Evolutionary conservation across 768 basidiomycete genomes (phyloP).

Genomic region (Boletus bicolor): DNA sequence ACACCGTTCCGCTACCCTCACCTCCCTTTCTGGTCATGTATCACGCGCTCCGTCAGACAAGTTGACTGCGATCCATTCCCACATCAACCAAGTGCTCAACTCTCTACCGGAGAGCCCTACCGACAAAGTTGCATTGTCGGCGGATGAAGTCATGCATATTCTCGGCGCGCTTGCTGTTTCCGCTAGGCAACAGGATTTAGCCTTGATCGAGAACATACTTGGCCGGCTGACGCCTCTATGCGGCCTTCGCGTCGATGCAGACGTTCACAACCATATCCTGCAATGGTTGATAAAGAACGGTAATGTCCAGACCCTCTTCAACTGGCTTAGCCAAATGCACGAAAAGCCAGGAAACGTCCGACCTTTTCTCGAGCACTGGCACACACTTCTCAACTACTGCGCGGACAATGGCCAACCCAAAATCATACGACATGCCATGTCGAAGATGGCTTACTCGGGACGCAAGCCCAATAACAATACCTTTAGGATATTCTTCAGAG

Average conservation of each 20-base stretch:
- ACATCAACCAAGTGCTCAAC: slow-evolving; percentile 21
- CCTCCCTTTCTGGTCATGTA: slow-evolving; percentile 6
- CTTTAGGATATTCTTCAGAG: slow-evolving; percentile 47
- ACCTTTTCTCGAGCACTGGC: slow-evolving; percentile 54
- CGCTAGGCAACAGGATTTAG: slow-evolving; percentile 51
- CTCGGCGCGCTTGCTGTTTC: slow-evolving; percentile 50
- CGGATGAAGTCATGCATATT: slow-evolving; percentile 35
- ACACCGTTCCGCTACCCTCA: neutral
- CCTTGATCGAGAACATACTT: slow-evolving; percentile 52
- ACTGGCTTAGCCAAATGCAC: slow-evolving; percentile 56
- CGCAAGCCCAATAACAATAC: slow-evolving; percentile 44
- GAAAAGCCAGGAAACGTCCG: slow-evolving; percentile 42
- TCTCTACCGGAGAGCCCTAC: slow-evolving; percentile 13
- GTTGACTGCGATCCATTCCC: slow-evolving; percentile 22
- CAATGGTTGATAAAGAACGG: slow-evolving; percentile 45
- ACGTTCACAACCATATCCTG: slow-evolving; percentile 48
- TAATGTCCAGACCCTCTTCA: slow-evolving; percentile 40
- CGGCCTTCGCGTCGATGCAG: slow-evolving; percentile 42
- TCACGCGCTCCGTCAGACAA: slow-evolving; percentile 16
- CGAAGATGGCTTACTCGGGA: slow-evolving; percentile 38
- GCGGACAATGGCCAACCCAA: slow-evolving; percentile 25
- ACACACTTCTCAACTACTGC: slow-evolving; percentile 47
- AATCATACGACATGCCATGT: slow-evolving; percentile 31
- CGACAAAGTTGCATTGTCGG: slow-evolving; percentile 11
- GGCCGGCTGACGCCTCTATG: slow-evolving; percentile 47